Evolutionary conservation across 257 asterid genomes (phyloP).

Genomic region (Solanum ossicruentum): DNA sequence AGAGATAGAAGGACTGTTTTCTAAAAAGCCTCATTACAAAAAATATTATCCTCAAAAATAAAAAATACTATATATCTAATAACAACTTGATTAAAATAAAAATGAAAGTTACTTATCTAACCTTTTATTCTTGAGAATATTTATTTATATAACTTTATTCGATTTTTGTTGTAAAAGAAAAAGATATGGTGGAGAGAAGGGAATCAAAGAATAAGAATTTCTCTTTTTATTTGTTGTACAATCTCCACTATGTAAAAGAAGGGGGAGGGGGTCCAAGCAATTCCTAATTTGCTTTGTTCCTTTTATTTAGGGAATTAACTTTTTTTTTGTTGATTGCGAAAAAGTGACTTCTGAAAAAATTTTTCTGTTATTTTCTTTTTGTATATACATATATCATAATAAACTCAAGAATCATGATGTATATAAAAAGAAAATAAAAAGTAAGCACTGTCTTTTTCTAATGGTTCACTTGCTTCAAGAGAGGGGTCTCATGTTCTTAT

Average conservation of each 20-base stretch:
- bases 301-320: not conserved
- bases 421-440: not conserved
- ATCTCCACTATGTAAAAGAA: slow-evolving; percentile 15
- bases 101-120: not conserved
- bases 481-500: not conserved
- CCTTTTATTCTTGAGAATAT: not conserved
- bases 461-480: not conserved
- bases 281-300: not conserved
- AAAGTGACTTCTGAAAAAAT: not conserved
- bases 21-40: too few species aligned
- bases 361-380: not conserved
- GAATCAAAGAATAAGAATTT: slow-evolving; percentile 27
- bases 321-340: not conserved
- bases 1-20: too few species aligned
- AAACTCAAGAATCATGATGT: not conserved
- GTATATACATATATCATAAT: not conserved
- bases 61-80: too few species aligned
- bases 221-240: not conserved
- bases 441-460: not conserved
- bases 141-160: slow-evolving; percentile 10
- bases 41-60: too few species aligned
- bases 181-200: slow-evolving; percentile 7
- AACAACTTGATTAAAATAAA: not conserved
- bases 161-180: not conserved
- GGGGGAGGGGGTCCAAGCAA: not conserved